Evolutionary conservation across 306 rosid genomes (phyloP).

Genomic region (Begonia fuchsioides): DNA sequence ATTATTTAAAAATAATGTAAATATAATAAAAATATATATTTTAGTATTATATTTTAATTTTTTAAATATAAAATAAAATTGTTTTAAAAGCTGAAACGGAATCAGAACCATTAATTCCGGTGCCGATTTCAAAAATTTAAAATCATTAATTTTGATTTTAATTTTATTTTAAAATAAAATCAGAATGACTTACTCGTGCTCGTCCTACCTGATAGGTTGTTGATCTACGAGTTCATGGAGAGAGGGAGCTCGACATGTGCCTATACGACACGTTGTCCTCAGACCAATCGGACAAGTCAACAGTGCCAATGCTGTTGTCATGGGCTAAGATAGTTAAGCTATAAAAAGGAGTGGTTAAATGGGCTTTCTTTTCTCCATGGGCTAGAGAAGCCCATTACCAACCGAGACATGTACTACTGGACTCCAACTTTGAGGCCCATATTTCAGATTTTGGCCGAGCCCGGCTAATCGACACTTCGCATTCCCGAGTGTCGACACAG

Average conservation of each 20-base stretch:
- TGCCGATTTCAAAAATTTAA: too few relatives aligned
- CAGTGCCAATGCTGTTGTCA: conserved; percentile 22
- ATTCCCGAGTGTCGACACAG: conserved; percentile 73
- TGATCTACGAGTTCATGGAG: conserved; percentile 67
- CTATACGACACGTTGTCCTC: conserved; percentile 32
- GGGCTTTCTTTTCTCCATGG: conserved; percentile 55
- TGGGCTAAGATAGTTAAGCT: conserved; percentile 48
- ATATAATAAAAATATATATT: too few relatives aligned
- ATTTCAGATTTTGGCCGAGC: conserved; percentile 93
- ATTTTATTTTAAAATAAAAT: too few relatives aligned
- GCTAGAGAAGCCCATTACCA: conserved; percentile 55
- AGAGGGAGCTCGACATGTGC: conserved; percentile 75
- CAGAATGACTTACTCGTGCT: too few relatives aligned
- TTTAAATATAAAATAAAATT: too few relatives aligned
- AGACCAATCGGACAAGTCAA: conserved; percentile 1
- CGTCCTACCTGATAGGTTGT: conserved; percentile 48
- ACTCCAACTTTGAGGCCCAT: conserved; percentile 52
- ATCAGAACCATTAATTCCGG: too few relatives aligned
- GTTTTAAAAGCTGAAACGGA: too few relatives aligned
- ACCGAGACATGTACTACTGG: conserved; percentile 61
- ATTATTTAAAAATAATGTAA: too few relatives aligned
- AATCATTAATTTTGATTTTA: too few relatives aligned
- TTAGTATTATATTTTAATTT: too few relatives aligned
- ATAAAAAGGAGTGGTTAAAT: conserved; percentile 44
- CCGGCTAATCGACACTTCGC: conserved; percentile 28